Percentiles rank a stretch among this genome's conserved stretches.
phyloP scores from a whole-genome alignment of 2,329 filamentous ascomycete genomes.

The Colletotrichum sp. region DNA sequence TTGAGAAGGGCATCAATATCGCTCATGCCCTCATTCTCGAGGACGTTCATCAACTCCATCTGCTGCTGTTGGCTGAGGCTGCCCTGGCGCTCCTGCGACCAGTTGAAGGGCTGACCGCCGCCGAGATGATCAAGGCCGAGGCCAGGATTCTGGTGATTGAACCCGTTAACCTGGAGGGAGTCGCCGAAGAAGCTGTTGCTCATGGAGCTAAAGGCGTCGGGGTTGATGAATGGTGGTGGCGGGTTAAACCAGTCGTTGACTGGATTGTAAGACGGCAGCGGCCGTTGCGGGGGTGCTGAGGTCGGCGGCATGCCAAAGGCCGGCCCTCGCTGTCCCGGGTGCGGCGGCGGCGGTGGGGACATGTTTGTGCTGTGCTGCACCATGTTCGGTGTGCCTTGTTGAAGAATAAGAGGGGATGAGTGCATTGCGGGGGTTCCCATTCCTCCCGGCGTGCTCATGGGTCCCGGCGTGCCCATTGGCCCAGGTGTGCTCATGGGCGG shows the following conservation, averaged over 20 bases:
- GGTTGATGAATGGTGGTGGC: conserved; percentile 57
- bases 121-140: conserved; percentile 33
- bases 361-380: conserved; percentile 29
- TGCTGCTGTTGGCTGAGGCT: conserved; percentile 82
- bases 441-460: neutral
- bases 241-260: conserved; percentile 58
- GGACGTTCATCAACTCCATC: conserved; percentile 79
- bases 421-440: conserved; percentile 27
- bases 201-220: conserved; percentile 52
- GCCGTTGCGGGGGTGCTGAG: conserved; percentile 41
- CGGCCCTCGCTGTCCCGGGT: conserved; percentile 25
- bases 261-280: conserved; percentile 44
- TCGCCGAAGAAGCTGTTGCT: conserved; percentile 47
- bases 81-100: conserved; percentile 61
- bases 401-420: conserved; percentile 30
- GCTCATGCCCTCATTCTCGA: conserved; percentile 72
- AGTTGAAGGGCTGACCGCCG: conserved; percentile 30
- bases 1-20: conserved; percentile 67
- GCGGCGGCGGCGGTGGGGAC: conserved; percentile 30
- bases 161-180: conserved; percentile 25
- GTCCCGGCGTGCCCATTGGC: conserved; percentile 10
- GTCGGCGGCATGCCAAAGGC: conserved; percentile 45
- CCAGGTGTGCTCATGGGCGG: conserved; percentile 8
- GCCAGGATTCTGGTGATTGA: conserved; percentile 23
- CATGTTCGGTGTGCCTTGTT: conserved; percentile 4